Base-by-base conservation (phyloP, 805 yeast species). In the Yamadazyma sp. region DNA sequence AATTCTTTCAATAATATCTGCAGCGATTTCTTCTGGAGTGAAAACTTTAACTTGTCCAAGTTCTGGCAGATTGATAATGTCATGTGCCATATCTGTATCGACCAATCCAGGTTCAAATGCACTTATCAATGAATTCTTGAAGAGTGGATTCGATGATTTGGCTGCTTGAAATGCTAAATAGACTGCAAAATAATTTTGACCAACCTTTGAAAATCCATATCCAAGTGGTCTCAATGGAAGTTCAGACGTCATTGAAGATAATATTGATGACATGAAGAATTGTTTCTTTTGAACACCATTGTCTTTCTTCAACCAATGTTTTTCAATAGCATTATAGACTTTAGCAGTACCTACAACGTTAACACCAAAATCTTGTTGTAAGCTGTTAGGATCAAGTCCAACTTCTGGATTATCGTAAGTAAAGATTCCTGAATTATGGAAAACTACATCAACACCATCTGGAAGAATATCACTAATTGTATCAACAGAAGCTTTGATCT, bases 161-260 rank as follows among this genome's bases (percentile, higher is more conserved):
- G n/a, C 7, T 13, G 6, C 29, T 7, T 15, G 7, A 7, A 25
- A 7, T 2, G 30, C 25, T 23, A 29, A 29, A 11, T 8, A n/a
- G 10, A 7, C 14, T 6, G 17, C 33, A 14, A 54, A 37, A 41
- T 44, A 57, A 45, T 59, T 60, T 16, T 59, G 30, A 0, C 62
- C 64, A 2, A 65, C 60, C 37, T 66, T 65, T 5, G 70, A 61
- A 4, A 48, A 45, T 8, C 56, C 58, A 38, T 62, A 63, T 4
- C 53, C 49, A 27, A 28, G 4, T 11, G 27, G 30, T 14, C 30
- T 23, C n/a, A 15, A 14, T n/a, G 33, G 33, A 9, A 23, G 5
- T 4, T 4, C 23, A 8, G 14, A 5, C 5, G 16, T 11, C 11
- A 20, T 25, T 9, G 39, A 29, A 7, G 37, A 24, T 7, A 43